Percentiles rank a stretch among this genome's conserved stretches.
These are phyloP conservation scores for Alectoria sarmentosa DNA, from an alignment of 495 filamentous ascomycete genomes.

Conservation along the genomic window DNA sequence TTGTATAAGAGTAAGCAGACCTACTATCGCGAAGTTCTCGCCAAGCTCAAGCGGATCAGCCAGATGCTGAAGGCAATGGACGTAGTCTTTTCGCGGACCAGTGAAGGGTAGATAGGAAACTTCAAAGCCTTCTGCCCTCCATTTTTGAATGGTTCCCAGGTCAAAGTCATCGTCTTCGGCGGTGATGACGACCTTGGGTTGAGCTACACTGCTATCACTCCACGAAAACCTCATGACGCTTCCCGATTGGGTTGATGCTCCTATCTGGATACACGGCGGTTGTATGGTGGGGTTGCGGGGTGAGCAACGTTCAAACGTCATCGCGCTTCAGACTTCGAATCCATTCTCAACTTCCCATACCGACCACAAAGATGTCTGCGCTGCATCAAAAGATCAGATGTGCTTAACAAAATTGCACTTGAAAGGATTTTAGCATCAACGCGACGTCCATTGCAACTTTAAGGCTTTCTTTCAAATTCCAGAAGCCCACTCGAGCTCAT, in stretches of 20 bases:
- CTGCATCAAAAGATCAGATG: not conserved
- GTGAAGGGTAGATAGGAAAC: slow-evolving; percentile 54
- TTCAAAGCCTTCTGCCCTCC: slow-evolving; percentile 61
- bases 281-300: not conserved
- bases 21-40: slow-evolving; percentile 44
- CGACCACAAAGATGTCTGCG: not conserved
- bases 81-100: slow-evolving; percentile 47
- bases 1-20: slow-evolving; percentile 28
- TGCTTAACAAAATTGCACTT: not conserved
- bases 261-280: not conserved
- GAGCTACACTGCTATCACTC: slow-evolving; percentile 7
- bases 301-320: not conserved
- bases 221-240: slow-evolving; percentile 18
- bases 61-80: slow-evolving; percentile 37
- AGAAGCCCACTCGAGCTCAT: not conserved
- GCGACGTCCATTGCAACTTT: not conserved
- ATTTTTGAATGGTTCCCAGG: slow-evolving; percentile 44
- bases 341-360: not conserved
- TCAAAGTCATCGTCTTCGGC: slow-evolving; percentile 59
- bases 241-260: not conserved
- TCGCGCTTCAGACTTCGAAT: not conserved
- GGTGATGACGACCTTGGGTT: slow-evolving; percentile 56
- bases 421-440: not conserved
- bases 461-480: not conserved
- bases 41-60: slow-evolving; percentile 42